phyloP scores from a whole-genome alignment of 768 basidiomycete species.

The Antrodiella citrinella region DNA sequence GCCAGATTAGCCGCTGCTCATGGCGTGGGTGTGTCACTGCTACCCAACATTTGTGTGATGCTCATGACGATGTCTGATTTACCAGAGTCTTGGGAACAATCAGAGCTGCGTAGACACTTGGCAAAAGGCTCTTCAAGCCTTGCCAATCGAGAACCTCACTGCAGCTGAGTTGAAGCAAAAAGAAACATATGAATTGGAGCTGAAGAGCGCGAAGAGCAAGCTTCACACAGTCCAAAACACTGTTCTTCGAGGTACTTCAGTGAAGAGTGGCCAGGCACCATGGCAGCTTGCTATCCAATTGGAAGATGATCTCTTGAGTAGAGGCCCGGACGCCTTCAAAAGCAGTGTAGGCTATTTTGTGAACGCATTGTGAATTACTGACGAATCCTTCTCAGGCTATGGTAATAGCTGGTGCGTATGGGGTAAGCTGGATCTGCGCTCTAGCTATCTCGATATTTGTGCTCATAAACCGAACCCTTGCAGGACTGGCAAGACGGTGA shows the following conservation, averaged over 20 bases:
- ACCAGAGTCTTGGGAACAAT: conserved; percentile 10
- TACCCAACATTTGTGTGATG: not conserved
- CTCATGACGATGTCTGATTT: conserved; percentile 5
- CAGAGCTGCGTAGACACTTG: conserved; percentile 7
- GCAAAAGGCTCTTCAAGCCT: conserved; percentile 24
- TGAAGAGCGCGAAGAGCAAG: not conserved
- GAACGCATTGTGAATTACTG: not conserved
- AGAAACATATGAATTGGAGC: conserved; percentile 21
- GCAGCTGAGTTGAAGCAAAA: conserved; percentile 27
- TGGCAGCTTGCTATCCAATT: too few relatives aligned
- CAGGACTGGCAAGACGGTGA: not conserved
- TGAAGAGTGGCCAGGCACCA: not conserved
- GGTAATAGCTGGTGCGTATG: not conserved
- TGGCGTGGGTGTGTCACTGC: not conserved
- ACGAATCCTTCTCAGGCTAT: not conserved
- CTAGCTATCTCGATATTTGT: not conserved
- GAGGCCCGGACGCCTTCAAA: not conserved
- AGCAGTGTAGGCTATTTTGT: not conserved
- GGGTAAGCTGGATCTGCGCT: not conserved
- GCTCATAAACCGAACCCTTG: not conserved
- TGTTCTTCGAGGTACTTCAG: not conserved
- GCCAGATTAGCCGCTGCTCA: conserved; percentile 27
- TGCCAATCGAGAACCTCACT: conserved; percentile 23
- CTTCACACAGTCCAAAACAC: not conserved
- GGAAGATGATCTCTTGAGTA: too few relatives aligned